Percentiles rank a stretch among this genome's conserved stretches.
phyloP scores from a whole-genome alignment of 192 early-diverging fungal genomes.

The Coemansia sp. region DNA sequence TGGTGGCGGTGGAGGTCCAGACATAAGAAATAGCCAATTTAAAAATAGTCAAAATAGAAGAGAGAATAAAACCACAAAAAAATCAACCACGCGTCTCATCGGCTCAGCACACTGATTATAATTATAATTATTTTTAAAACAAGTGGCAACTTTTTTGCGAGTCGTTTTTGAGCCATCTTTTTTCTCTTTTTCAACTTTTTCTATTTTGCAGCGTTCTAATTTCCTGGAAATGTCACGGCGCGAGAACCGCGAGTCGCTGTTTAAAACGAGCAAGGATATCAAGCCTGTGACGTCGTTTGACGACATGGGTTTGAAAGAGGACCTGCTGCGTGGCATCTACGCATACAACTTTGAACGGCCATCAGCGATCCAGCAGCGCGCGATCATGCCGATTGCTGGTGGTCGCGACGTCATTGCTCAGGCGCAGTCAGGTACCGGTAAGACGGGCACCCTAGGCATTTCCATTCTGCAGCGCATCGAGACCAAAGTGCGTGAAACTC shows the following conservation, averaged over 20 bases:
- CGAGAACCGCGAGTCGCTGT: constrained; percentile 14
- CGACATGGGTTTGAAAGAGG: constrained; percentile 95
- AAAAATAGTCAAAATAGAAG: too few relatives aligned
- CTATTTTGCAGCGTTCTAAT: too few relatives aligned
- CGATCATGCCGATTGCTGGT: constrained; percentile 83
- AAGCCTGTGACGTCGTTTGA: constrained; percentile 86
- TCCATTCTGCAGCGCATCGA: constrained; percentile 89
- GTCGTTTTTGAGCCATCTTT: too few relatives aligned
- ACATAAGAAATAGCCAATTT: constrained; percentile 11
- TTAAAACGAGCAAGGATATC: constrained; percentile 83
- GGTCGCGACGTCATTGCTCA: constrained; percentile 96
- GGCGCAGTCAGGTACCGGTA: constrained; percentile 98
- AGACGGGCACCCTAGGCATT: constrained; percentile 97
- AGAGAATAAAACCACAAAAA: too few relatives aligned
- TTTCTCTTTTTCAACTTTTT: too few relatives aligned
- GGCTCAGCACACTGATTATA: too few relatives aligned
- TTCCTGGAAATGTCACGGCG: constrained; percentile 6
- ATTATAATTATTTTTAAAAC: too few relatives aligned
- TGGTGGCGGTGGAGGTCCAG: constrained; percentile 20
- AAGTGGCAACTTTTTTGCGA: too few relatives aligned
- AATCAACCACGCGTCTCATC: too few relatives aligned
- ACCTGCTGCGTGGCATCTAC: constrained; percentile 94
- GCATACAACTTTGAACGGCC: constrained; percentile 99
- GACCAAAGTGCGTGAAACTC: constrained; percentile 82
- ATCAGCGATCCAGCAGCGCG: constrained; percentile 98